Percentiles rank a stretch among this genome's conserved stretches.
phyloP scores from a whole-genome alignment of 2,329 filamentous ascomycete genomes.

The Paecilomyces dactylethromorphus region DNA sequence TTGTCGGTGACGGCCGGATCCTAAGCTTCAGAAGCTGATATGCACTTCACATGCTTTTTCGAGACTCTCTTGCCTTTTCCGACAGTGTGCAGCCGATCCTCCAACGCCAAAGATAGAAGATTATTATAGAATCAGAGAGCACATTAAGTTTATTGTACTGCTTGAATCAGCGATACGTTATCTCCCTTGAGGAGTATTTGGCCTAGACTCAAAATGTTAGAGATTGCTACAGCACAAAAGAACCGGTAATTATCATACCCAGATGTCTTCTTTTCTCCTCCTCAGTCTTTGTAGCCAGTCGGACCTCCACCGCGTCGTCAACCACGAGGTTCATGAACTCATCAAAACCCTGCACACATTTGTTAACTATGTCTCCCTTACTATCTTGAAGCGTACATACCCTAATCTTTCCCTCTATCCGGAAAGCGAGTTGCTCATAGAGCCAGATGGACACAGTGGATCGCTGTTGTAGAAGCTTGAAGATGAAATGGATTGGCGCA shows the following conservation, averaged over 20 bases:
- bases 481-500: slow-evolving; percentile 81
- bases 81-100: slow-evolving; percentile 11
- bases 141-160: slow-evolving; percentile 29
- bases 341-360: slow-evolving; percentile 72
- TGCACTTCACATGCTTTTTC: slow-evolving; percentile 9
- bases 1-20: slow-evolving; percentile 64
- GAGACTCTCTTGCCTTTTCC: slow-evolving; percentile 12
- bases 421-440: slow-evolving; percentile 88
- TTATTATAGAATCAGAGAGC: not conserved
- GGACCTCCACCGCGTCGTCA: slow-evolving; percentile 91
- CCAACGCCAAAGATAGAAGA: slow-evolving; percentile 8
- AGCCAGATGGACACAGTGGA: slow-evolving; percentile 91
- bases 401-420: slow-evolving; percentile 94
- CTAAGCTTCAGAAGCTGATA: slow-evolving; percentile 23
- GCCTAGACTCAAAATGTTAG: slow-evolving; percentile 41
- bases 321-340: slow-evolving; percentile 99
- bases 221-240: slow-evolving; percentile 1
- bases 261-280: slow-evolving; percentile 71
- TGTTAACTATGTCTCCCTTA: slow-evolving; percentile 2
- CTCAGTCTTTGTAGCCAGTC: slow-evolving; percentile 72
- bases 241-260: slow-evolving; percentile 47
- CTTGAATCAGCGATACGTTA: slow-evolving; percentile 76
- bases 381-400: slow-evolving; percentile 44
- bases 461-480: slow-evolving; percentile 81
- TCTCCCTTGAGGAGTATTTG: slow-evolving; percentile 84